Percentiles rank a stretch among this genome's conserved stretches.
phyloP scores from a whole-genome alignment of 306 rosid species.

The Rosa lucieae region DNA sequence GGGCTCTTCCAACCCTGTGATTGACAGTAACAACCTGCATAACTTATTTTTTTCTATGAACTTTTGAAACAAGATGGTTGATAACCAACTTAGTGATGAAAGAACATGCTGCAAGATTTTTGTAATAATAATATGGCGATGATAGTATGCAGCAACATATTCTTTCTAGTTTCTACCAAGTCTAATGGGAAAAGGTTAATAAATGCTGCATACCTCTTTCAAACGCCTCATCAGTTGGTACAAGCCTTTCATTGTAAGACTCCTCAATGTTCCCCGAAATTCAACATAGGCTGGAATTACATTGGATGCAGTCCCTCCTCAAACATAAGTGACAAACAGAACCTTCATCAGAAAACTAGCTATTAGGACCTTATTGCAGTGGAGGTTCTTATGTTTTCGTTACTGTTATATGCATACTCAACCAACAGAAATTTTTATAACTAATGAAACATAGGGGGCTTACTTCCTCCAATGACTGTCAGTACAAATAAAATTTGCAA shows the following conservation, averaged over 20 bases:
- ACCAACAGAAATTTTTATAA: background rate
- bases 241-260: conserved; percentile 66
- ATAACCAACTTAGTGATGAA: background rate
- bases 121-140: background rate
- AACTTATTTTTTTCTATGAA: no score
- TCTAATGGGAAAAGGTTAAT: background rate
- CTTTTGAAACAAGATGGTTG: no score
- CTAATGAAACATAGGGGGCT: background rate
- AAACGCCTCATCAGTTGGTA: conserved; percentile 48
- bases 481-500: background rate
- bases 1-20: no score
- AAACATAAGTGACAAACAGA: conserved; percentile 53
- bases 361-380: background rate
- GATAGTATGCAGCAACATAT: background rate
- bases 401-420: background rate
- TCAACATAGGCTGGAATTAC: conserved; percentile 53
- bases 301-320: conserved; percentile 53
- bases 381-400: background rate
- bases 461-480: background rate
- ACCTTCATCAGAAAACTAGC: conserved; percentile 41
- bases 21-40: no score
- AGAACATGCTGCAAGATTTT: no score
- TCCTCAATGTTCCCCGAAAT: conserved; percentile 69
- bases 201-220: conserved; percentile 47
- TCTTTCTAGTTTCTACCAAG: no score